A percentile compares a stretch with the other conserved stretches of the same genome.
Evolutionary conservation across 225 moss, liverwort and hornwort species (phyloP).

Genomic region (Takakia lepidozioides): DNA sequence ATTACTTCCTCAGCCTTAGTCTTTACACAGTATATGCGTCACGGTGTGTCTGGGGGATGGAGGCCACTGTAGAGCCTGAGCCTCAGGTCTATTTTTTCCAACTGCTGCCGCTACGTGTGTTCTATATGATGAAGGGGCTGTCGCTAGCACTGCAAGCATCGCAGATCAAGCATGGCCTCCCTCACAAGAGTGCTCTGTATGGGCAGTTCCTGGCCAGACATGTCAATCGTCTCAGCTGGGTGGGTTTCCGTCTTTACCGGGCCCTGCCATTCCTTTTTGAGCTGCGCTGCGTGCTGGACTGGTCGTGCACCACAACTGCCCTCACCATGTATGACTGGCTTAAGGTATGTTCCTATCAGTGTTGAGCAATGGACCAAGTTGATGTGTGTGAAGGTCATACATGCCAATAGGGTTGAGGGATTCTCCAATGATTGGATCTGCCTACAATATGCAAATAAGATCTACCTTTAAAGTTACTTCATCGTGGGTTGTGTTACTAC

Average conservation of each 20-base stretch:
- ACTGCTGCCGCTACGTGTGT: conserved; percentile 18
- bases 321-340: conserved; percentile 44
- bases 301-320: conserved; percentile 41
- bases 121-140: conserved; percentile 29
- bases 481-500: no score
- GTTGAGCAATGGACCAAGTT: no score
- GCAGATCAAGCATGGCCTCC: conserved; percentile 36
- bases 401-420: no score
- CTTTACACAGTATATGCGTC: conserved; percentile 29
- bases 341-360: conserved; percentile 15
- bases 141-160: conserved; percentile 29
- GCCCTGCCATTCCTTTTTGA: conserved; percentile 35
- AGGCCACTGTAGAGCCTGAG: conserved; percentile 12
- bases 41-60: conserved; percentile 25
- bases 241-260: conserved; percentile 27
- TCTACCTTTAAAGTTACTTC: no score
- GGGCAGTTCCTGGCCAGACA: conserved; percentile 30
- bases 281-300: conserved; percentile 41
- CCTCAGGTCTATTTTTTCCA: conserved; percentile 12
- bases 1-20: conserved; percentile 23
- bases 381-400: no score
- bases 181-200: conserved; percentile 33
- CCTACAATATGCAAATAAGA: no score
- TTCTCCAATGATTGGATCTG: no score
- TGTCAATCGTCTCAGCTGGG: conserved; percentile 24